A percentile compares a stretch with the other conserved stretches of the same genome.
Conservation (phyloP, 2,329 filamentous ascomycete genomes). For the Apiospora phragmitis region DNA sequence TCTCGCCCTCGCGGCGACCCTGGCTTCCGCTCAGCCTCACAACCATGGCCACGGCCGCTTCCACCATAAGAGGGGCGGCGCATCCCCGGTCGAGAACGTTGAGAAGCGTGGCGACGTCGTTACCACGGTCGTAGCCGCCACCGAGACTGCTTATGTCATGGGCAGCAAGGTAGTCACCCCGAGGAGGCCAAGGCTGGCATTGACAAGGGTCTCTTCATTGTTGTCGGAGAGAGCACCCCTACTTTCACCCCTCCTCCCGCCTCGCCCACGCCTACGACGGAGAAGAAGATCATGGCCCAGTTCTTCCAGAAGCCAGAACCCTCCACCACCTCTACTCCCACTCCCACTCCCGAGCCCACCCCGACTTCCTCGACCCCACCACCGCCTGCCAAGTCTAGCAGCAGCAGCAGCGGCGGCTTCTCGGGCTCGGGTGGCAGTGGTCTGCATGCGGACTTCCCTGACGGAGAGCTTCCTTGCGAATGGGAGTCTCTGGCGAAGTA, state of each 20-base stretch:
- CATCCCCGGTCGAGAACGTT: constrained; percentile 48
- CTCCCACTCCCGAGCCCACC: constrained; percentile 33
- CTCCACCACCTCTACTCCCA: constrained; percentile 37
- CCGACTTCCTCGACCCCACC: constrained; percentile 33
- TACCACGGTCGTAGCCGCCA: constrained; percentile 58
- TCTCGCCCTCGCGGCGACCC: constrained; percentile 52
- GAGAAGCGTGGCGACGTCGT: constrained; percentile 51
- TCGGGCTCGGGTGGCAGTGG: constrained; percentile 45
- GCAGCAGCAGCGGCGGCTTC: constrained; percentile 44
- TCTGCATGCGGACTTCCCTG: constrained; percentile 70
- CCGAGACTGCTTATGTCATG: constrained; percentile 71
- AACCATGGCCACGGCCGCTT: constrained; percentile 60
- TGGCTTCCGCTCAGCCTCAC: constrained; percentile 59
- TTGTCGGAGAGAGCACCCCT: constrained; percentile 60
- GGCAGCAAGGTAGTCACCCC: constrained; percentile 62
- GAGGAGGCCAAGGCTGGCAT: constrained; percentile 72
- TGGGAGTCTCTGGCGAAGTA: constrained; percentile 74
- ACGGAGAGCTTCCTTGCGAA: constrained; percentile 68
- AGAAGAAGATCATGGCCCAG: constrained; percentile 32
- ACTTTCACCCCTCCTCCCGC: constrained; percentile 48
- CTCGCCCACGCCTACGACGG: constrained; percentile 30
- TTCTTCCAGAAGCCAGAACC: constrained; percentile 32
- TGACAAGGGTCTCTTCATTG: constrained; percentile 66
- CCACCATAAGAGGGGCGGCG: constrained; percentile 57
- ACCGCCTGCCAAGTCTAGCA: constrained; percentile 19